phyloP scores from a whole-genome alignment of 257 asterid genomes.

The Nicotiana sylvestris region DNA sequence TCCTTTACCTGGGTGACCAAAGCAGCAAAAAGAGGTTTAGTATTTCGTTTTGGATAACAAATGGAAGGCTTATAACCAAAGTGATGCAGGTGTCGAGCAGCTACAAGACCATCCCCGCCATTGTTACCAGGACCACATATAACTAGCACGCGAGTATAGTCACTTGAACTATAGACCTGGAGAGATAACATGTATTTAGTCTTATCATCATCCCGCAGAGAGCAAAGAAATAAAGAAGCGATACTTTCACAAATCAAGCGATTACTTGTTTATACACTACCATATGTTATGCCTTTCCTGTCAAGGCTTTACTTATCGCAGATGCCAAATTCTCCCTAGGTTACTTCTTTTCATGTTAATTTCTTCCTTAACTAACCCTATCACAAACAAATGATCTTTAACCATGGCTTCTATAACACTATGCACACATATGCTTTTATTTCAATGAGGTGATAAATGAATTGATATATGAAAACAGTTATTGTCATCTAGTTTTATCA shows the following conservation, averaged over 20 bases:
- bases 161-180: slow-evolving; percentile 25
- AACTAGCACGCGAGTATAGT: slow-evolving; percentile 18
- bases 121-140: slow-evolving; percentile 34
- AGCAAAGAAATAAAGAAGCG: not conserved
- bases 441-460: not conserved
- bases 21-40: slow-evolving; percentile 32
- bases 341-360: not conserved
- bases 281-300: not conserved
- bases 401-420: not conserved
- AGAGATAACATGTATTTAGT: no score
- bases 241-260: not conserved
- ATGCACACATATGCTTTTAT: not conserved
- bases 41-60: slow-evolving; percentile 24
- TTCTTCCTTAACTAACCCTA: not conserved
- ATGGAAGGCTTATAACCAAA: slow-evolving; percentile 24
- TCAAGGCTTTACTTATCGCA: not conserved
- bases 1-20: slow-evolving; percentile 72
- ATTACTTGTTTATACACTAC: not conserved
- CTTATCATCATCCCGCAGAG: not conserved
- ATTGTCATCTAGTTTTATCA: not conserved
- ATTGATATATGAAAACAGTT: not conserved
- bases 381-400: not conserved
- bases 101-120: slow-evolving; percentile 29
- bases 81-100: slow-evolving; percentile 31
- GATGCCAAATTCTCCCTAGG: not conserved